Evolutionary conservation across 768 basidiomycete species (phyloP).

Genomic region (Sporobolomyces pararoseus): DNA sequence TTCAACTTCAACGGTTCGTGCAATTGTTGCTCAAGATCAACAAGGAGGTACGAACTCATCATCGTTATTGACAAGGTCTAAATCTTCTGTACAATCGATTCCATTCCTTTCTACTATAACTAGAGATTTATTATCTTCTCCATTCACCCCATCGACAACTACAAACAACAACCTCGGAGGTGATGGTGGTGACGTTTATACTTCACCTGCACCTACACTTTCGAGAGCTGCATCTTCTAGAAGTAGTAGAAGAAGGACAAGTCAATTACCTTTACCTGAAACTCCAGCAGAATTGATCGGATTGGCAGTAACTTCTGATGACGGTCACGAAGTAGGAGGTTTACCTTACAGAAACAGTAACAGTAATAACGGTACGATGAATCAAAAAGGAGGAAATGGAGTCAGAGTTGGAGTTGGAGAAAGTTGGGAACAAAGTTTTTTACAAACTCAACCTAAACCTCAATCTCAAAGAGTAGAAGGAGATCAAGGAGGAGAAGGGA

Average conservation of each 20-base stretch:
- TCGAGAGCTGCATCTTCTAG: too few species aligned
- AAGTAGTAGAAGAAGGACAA: not conserved
- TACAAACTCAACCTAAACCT: not conserved
- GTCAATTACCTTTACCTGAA: not conserved
- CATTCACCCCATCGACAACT: not conserved
- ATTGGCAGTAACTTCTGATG: conserved; percentile 29
- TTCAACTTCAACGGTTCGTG: not conserved
- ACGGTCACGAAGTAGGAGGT: conserved; percentile 12
- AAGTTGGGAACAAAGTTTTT: conserved; percentile 8
- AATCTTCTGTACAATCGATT: conserved; percentile 12
- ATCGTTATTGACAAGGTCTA: not conserved
- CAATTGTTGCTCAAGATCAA: not conserved
- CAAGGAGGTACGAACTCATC: not conserved
- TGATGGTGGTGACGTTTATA: conserved; percentile 11
- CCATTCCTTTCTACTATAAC: conserved; percentile 15
- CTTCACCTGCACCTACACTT: conserved; percentile 9
- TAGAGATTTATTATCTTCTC: not conserved
- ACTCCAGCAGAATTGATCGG: conserved; percentile 36
- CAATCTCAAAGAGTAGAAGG: not conserved
- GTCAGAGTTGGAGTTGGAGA: not conserved
- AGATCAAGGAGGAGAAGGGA: not conserved
- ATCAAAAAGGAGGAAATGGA: not conserved
- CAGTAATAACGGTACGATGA: too few species aligned
- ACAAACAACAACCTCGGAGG: not conserved
- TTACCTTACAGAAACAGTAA: not conserved